Conservation (phyloP, 2,329 filamentous ascomycete species). For the Leptographium galeiforme region DNA sequence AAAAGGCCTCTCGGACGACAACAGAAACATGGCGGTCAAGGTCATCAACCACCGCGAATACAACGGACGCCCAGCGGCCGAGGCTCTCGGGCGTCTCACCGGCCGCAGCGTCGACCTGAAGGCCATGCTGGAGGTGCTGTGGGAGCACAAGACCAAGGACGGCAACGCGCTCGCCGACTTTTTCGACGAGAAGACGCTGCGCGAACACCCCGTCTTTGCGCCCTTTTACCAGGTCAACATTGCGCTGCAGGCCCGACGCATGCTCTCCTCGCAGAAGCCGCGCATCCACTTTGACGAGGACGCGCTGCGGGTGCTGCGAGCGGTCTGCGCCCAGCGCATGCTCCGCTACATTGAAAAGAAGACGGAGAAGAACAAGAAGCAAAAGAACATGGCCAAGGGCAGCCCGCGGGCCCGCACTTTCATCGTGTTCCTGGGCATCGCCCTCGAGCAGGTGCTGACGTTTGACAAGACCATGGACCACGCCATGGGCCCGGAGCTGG, state of each 20-base stretch:
- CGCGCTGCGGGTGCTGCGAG: not conserved
- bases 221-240: not conserved
- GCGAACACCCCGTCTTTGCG: not conserved
- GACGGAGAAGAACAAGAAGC: constrained; percentile 1
- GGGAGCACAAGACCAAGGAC: not conserved
- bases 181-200: not conserved
- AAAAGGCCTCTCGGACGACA: not conserved
- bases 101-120: not conserved
- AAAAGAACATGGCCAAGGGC: not conserved
- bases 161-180: not conserved
- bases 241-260: not conserved
- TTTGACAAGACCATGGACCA: not conserved
- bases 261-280: not conserved
- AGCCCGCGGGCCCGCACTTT: not conserved
- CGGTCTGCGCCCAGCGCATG: not conserved
- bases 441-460: not conserved
- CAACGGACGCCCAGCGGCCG: not conserved
- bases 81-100: not conserved
- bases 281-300: not conserved
- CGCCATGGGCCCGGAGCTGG: not conserved
- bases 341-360: not conserved
- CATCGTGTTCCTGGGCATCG: not conserved
- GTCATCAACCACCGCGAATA: not conserved
- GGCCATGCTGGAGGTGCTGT: not conserved
- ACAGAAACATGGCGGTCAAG: not conserved